Evolutionary conservation across 352 stramenopile species (phyloP), one percentile per base, ranked within the genome.

Genomic region (Phytophthora megakarya): DNA sequence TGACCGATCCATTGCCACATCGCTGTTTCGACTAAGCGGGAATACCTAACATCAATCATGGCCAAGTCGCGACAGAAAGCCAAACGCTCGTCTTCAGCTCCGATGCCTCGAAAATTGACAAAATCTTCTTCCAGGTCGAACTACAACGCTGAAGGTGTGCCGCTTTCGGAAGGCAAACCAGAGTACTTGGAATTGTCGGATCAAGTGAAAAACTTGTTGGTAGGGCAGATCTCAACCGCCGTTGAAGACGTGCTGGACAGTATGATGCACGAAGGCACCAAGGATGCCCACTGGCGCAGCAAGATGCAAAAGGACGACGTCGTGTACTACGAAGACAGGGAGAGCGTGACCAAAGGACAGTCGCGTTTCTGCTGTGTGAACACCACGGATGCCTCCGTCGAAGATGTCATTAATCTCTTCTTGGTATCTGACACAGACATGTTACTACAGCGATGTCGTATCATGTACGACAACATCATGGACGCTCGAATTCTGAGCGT

Each of bases 391-490:
- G 70, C 67, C 16, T 66, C 59, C 7, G 73, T 79, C 3, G 73
- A 79, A 38, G 71, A 79, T 25, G 70, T 81, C 16, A 50, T 79
- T 28, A 73, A 67, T 12, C 45, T 81, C 5, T 81, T 77, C 33
- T 40, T 75, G 0, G 61, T 77, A 30, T 65, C 63, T 5, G 71
- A 79, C 21, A 67, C 67, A 5, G 70, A 77, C 45, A 70, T 47
- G 61, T 23, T 81, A 42, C 37, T 75, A 38, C 62, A 71, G 37
- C 60, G 60, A 3, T 79, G 71, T 37, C 63, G 64, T n/a, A 32
- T 81, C 48, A 67, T 81, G 59, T 77, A 79, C 45, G 70, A 77
- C 57, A 79, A 73, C 49, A 61, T 81, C 40, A 65, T 75, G 59
- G 67, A 77, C 30, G 70, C 73, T 1, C 23, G 64, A n/a, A 57